Conservation (phyloP, 1,139 yeast species). For the Geotrichum reessii region DNA sequence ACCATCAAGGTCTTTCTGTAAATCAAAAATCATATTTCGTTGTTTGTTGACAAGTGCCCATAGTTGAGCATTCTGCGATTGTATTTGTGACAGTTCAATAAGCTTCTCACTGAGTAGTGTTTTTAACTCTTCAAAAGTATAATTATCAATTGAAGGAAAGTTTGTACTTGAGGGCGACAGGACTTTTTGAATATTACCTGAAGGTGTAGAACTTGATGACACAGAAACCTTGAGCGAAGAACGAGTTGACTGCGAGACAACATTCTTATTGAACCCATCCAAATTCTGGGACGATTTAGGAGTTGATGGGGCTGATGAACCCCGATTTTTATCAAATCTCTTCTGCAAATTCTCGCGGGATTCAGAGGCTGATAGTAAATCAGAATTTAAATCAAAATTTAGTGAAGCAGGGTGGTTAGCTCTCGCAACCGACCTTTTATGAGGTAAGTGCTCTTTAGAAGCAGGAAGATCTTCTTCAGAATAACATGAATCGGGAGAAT, state of each 20-base stretch:
- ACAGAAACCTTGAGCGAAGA: background rate
- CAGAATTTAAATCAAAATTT: background rate
- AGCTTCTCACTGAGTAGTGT: conserved; percentile 18
- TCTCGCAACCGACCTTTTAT: background rate
- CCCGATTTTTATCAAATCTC: background rate
- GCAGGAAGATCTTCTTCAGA: background rate
- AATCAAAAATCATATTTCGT: conserved; percentile 30
- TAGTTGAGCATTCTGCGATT: conserved; percentile 30
- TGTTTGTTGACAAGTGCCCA: conserved; percentile 32
- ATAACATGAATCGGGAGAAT: background rate
- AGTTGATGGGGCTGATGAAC: background rate
- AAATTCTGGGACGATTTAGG: background rate
- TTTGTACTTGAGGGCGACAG: conserved; percentile 5
- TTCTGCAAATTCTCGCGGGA: background rate
- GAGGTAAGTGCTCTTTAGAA: background rate
- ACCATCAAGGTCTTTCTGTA: conserved; percentile 30
- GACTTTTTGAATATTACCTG: background rate
- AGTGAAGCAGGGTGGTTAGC: conserved; percentile 10
- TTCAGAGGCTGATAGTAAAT: background rate
- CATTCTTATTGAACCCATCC: background rate
- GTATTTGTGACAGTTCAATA: conserved; percentile 23
- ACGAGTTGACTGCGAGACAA: background rate
- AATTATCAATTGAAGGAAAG: conserved; percentile 17
- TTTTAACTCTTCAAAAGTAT: conserved; percentile 17
- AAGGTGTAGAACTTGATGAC: conserved; percentile 1